Conservation (phyloP, 1,284 basidiomycete genomes). For the Cystobasidium slooffiae region DNA sequence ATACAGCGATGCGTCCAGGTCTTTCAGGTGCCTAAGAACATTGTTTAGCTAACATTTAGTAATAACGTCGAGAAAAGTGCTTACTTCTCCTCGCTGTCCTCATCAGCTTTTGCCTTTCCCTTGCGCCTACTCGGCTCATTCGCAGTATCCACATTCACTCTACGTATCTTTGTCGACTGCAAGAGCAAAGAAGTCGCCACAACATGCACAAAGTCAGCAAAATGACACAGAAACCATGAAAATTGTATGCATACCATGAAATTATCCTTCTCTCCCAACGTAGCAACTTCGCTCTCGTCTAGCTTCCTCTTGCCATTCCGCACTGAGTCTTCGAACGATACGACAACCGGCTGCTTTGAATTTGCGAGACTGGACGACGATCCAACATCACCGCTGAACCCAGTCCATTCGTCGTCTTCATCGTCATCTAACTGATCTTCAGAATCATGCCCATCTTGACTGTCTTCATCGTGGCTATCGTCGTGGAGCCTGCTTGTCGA, state of each 20-base stretch:
- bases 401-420: slow-evolving; percentile 27
- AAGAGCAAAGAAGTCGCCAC: not conserved
- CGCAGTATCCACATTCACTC: not conserved
- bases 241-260: slow-evolving; percentile 23
- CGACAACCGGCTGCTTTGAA: slow-evolving; percentile 7
- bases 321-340: slow-evolving; percentile 25
- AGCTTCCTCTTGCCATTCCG: slow-evolving; percentile 13
- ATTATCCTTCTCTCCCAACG: slow-evolving; percentile 10
- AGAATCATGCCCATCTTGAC: slow-evolving; percentile 3
- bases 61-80: not conserved
- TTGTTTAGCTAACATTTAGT: not conserved
- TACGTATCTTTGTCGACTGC: slow-evolving; percentile 38
- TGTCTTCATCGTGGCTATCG: slow-evolving; percentile 6
- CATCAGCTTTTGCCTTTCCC: slow-evolving; percentile 28
- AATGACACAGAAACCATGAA: not conserved
- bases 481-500: not conserved
- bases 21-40: slow-evolving; percentile 27
- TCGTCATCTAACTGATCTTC: slow-evolving; percentile 5
- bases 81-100: slow-evolving; percentile 29
- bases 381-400: not conserved
- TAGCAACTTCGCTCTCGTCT: slow-evolving; percentile 6
- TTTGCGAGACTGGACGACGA: not conserved
- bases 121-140: slow-evolving; percentile 20
- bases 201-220: not conserved
- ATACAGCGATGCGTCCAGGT: slow-evolving; percentile 38